These are phyloP conservation scores for Aspergillus incahuasiensis DNA, from an alignment of 495 filamentous ascomycete species.

Conservation along the genomic window DNA sequence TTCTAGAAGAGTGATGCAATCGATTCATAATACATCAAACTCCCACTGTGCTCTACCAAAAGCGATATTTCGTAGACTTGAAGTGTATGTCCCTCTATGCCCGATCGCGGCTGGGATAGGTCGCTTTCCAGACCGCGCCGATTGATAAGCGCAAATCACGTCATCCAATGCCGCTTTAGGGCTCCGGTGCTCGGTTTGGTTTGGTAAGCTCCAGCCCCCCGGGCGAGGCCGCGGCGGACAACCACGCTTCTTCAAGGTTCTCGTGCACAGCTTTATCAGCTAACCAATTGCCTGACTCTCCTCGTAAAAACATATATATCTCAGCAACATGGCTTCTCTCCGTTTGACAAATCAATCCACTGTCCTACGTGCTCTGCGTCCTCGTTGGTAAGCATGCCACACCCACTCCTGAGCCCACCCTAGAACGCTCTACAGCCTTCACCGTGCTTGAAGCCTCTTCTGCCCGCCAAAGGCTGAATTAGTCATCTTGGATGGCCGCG, in stretches of 20 bases:
- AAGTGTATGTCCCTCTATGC: too few species aligned
- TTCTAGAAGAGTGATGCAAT: too few species aligned
- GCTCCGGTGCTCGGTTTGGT: background rate
- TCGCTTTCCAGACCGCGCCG: constrained; percentile 19
- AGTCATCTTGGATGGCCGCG: constrained; percentile 7
- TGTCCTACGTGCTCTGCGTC: constrained; percentile 11
- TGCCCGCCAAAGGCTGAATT: background rate
- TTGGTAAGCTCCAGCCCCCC: background rate
- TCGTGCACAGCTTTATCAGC: background rate
- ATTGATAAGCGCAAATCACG: constrained; percentile 29
- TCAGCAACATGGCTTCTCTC: constrained; percentile 13
- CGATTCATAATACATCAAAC: too few species aligned
- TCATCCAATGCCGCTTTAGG: constrained; percentile 21
- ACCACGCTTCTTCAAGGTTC: background rate
- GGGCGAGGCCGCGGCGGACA: background rate
- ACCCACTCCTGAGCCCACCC: background rate
- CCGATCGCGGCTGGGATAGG: too few species aligned
- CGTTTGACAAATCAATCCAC: constrained; percentile 18
- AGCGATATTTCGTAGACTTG: too few species aligned
- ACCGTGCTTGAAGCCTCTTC: background rate
- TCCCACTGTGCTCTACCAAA: too few species aligned
- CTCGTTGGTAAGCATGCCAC: constrained; percentile 18
- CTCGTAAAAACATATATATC: constrained; percentile 2
- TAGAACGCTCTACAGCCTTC: constrained; percentile 1
- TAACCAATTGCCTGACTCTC: constrained; percentile 8